These are phyloP conservation scores for Xylaria sp. DNA, from an alignment of 2,329 filamentous ascomycete genomes.

Conservation along the genomic window DNA sequence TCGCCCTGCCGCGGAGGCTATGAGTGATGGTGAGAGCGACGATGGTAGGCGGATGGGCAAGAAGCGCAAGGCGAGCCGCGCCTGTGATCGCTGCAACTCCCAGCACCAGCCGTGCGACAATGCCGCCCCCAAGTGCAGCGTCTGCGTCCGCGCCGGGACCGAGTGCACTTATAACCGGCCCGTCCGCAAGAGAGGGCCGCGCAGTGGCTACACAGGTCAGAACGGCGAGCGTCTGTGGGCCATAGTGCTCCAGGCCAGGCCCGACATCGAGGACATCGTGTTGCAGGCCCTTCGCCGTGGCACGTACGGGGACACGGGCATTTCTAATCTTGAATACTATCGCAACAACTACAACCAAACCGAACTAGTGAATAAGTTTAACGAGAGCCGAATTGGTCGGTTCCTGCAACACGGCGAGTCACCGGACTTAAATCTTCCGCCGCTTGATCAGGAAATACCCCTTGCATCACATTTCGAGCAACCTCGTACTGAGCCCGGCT, in stretches of 20 bases:
- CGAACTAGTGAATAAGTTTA: slow-evolving; percentile 50
- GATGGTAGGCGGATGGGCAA: slow-evolving; percentile 51
- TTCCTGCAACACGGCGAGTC: slow-evolving; percentile 49
- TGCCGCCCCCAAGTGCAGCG: slow-evolving; percentile 58
- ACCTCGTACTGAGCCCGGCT: slow-evolving; percentile 30
- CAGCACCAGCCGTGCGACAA: slow-evolving; percentile 63
- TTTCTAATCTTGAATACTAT: slow-evolving; percentile 49
- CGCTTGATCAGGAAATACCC: slow-evolving; percentile 43
- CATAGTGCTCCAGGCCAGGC: slow-evolving; percentile 49
- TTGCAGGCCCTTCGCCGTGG: slow-evolving; percentile 47
- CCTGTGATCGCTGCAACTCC: slow-evolving; percentile 60
- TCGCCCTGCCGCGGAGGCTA: slow-evolving; percentile 45
- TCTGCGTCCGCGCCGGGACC: slow-evolving; percentile 55
- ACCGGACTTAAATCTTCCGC: slow-evolving; percentile 45
- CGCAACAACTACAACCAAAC: slow-evolving; percentile 51
- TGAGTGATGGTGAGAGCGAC: slow-evolving; percentile 53
- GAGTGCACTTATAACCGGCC: slow-evolving; percentile 52
- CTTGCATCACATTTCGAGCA: slow-evolving; percentile 36
- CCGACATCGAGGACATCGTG: slow-evolving; percentile 50
- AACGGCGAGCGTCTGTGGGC: slow-evolving; percentile 52
- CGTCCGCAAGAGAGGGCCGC: slow-evolving; percentile 51
- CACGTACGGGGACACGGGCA: slow-evolving; percentile 47
- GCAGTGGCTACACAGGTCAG: slow-evolving; percentile 52
- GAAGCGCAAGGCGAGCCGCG: slow-evolving; percentile 51
- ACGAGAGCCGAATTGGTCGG: slow-evolving; percentile 49